Conservation (phyloP, 306 rosid species). For the Arachis hypogaea region DNA sequence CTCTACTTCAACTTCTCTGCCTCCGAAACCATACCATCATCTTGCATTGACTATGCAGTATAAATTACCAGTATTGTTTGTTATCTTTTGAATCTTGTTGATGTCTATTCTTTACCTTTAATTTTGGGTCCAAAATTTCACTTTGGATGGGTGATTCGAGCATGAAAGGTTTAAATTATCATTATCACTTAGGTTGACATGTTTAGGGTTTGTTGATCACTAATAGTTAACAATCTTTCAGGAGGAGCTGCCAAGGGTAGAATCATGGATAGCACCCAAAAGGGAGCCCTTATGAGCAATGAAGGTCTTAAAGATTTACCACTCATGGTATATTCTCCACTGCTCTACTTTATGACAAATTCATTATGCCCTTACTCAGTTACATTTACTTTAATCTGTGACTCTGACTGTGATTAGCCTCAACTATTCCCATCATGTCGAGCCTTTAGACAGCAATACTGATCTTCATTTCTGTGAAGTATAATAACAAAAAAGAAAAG, state of each 20-base stretch:
- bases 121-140: neutral
- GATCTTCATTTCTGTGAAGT: too few species aligned
- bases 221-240: constrained; percentile 15
- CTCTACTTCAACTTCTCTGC: too few species aligned
- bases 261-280: constrained; percentile 62
- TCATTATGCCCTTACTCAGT: too few species aligned
- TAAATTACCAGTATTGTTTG: neutral
- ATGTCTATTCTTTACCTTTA: neutral
- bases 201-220: neutral
- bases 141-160: neutral
- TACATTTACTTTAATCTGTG: too few species aligned
- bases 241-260: constrained; percentile 35
- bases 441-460: too few species aligned
- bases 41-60: neutral
- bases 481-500: too few species aligned
- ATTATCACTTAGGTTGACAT: too few species aligned
- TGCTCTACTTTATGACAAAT: constrained; percentile 4
- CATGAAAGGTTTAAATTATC: neutral
- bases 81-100: constrained; percentile 16
- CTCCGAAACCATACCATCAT: neutral
- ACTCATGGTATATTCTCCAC: constrained; percentile 47
- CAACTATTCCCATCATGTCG: too few species aligned
- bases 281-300: constrained; percentile 62
- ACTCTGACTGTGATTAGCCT: too few species aligned
- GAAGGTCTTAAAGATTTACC: constrained; percentile 45